Evolutionary conservation across 805 yeast species (phyloP).

Genomic region (Grigorovia humatica): DNA sequence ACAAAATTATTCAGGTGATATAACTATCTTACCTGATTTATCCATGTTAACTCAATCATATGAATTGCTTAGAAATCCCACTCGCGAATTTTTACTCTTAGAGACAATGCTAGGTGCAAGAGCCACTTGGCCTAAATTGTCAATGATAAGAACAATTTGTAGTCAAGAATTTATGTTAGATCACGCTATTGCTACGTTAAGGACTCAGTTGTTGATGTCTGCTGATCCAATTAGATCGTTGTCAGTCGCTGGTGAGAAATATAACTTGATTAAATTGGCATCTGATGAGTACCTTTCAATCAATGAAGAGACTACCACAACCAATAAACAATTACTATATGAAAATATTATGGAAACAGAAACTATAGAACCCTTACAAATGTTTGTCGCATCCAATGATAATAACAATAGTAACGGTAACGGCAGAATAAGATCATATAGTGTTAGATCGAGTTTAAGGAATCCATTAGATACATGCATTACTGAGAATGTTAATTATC

Average conservation of each 20-base stretch:
- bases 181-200: constrained; percentile 55
- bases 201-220: constrained; percentile 47
- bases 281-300: constrained; percentile 1
- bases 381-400: constrained; percentile 6
- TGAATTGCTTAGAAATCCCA: constrained; percentile 69
- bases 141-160: constrained; percentile 81
- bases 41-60: constrained; percentile 44
- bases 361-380: constrained; percentile 9
- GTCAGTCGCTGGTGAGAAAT: constrained; percentile 17
- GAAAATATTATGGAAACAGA: constrained; percentile 21
- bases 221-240: constrained; percentile 25
- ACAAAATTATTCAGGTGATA: constrained; percentile 87
- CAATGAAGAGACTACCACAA: not conserved
- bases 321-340: constrained; percentile 9
- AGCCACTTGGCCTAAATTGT: constrained; percentile 88
- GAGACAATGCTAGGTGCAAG: constrained; percentile 68
- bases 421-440: constrained; percentile 5
- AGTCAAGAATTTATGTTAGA: constrained; percentile 83
- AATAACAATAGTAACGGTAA: not conserved
- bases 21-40: constrained; percentile 80
- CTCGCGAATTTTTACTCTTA: constrained; percentile 60
- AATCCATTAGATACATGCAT: constrained; percentile 10
- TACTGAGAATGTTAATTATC: not conserved
- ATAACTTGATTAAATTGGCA: constrained; percentile 6
- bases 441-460: constrained; percentile 1